phyloP scores from a whole-genome alignment of 2,329 filamentous ascomycete genomes.

The Hypoxylon sp. region DNA sequence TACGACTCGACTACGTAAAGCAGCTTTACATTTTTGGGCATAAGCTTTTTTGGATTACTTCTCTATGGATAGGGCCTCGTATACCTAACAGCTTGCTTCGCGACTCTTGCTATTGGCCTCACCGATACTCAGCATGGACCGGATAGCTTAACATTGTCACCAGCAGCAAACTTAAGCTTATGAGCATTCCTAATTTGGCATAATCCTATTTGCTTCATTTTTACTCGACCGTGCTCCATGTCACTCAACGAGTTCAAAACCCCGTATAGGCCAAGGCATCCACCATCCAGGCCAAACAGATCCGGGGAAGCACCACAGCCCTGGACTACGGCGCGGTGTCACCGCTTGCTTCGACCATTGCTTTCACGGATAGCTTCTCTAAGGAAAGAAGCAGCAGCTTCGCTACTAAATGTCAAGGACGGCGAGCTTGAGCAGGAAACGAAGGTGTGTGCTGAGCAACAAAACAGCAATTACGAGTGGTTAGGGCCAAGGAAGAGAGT shows the following conservation, averaged over 20 bases:
- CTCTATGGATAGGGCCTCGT: background rate
- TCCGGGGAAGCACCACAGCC: slow-evolving; percentile 41
- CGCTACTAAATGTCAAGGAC: slow-evolving; percentile 18
- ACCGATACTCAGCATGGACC: slow-evolving; percentile 3
- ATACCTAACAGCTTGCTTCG: slow-evolving; percentile 14
- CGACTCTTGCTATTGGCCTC: slow-evolving; percentile 5
- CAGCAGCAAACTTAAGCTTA: slow-evolving; percentile 20
- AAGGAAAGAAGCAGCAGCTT: slow-evolving; percentile 51
- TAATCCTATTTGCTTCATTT: slow-evolving; percentile 21
- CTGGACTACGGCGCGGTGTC: slow-evolving; percentile 60
- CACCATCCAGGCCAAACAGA: slow-evolving; percentile 37
- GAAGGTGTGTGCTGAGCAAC: slow-evolving; percentile 18
- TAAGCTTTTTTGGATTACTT: slow-evolving; percentile 9
- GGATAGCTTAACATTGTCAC: slow-evolving; percentile 14
- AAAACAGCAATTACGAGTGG: slow-evolving; percentile 40
- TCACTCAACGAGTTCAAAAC: slow-evolving; percentile 37
- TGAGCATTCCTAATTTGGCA: slow-evolving; percentile 16
- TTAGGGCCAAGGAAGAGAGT: slow-evolving; percentile 49
- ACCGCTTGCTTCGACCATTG: slow-evolving; percentile 59
- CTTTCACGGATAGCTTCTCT: slow-evolving; percentile 59
- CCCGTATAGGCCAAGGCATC: slow-evolving; percentile 42
- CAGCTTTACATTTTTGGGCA: background rate
- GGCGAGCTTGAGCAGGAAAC: slow-evolving; percentile 25
- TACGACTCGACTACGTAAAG: background rate
- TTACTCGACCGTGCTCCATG: slow-evolving; percentile 33